Evolutionary conservation across 768 basidiomycete genomes (phyloP), one percentile per base, ranked within the genome.

Genomic region (Suillus paluster): DNA sequence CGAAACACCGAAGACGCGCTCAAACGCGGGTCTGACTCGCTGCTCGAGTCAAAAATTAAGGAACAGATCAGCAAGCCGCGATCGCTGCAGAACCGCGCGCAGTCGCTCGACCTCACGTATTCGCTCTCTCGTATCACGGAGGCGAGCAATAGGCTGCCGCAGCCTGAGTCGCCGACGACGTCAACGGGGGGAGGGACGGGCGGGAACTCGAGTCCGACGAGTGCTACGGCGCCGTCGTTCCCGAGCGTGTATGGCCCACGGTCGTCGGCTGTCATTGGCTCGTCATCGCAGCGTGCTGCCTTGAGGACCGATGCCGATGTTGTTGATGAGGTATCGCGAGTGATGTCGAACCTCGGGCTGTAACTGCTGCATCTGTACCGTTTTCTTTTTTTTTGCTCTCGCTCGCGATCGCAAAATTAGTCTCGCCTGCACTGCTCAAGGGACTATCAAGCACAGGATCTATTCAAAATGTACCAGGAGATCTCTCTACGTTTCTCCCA

Each of bases 51-150:
- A 42, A 95, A 95, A 72, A 73, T 95, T 49, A 92, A 90, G 76
- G 91, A 92, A 62, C 89, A 89, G 65, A 71, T 78, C 63, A 80
- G 82, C 38, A 93, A 93, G 76, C 91, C 92, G 5, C 89, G 93
- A 53, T 90, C 92, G 5, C 78, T 94, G 64, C 88, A 88, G 64
- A 93, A 93, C 67, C 90, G 94, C 19, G 94, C 94, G 0, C 94
- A 96, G 72, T 93, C 91, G 5, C 87, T 97, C 52, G 94, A 97
- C 71, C 79, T 97, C 66, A 94, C 91, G 0, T 87, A 87, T 66
- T 94, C 94, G 7, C 82, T 95, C 34, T 88, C 87, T n/a, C 88
- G 87, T 58, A 92, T 94, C 67, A 86, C 87, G 5, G 92, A 92
- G 69, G 83, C 86, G 21, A 76, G 81, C 30, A 81, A 86, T 59